Conservation (phyloP, 306 rosid genomes). For the Astragalus membranaceus region DNA sequence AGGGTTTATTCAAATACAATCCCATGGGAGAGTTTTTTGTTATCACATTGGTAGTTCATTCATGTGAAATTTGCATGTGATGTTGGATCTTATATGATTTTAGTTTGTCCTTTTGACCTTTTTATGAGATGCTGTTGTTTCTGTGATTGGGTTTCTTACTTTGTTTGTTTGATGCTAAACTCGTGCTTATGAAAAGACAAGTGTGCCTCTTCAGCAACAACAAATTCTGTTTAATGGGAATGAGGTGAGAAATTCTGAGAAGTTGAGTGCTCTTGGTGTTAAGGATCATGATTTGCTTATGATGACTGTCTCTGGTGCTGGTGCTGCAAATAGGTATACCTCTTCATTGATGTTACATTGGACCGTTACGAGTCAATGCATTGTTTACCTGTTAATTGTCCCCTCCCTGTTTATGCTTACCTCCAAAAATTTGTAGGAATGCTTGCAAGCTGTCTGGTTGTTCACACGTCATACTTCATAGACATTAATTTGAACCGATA, state of each 20-base stretch:
- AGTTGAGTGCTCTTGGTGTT: constrained; percentile 73
- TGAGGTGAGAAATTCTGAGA: constrained; percentile 66
- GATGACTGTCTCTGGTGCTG: constrained; percentile 52
- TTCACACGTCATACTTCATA: background rate
- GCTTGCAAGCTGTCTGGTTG: background rate
- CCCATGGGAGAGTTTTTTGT: background rate
- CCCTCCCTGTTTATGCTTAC: background rate
- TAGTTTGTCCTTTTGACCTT: background rate
- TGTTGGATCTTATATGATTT: constrained; percentile 13
- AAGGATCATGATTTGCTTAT: constrained; percentile 86
- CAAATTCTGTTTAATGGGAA: constrained; percentile 79
- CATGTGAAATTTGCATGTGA: background rate
- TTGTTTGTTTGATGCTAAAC: constrained; percentile 23
- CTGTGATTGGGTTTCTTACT: constrained; percentile 21
- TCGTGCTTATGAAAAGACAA: constrained; percentile 46
- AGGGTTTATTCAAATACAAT: too few species aligned
- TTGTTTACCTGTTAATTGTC: background rate
- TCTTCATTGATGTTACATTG: background rate
- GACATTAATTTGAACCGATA: background rate
- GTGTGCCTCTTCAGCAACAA: constrained; percentile 76
- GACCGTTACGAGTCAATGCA: background rate
- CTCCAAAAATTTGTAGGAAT: background rate
- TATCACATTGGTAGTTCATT: background rate
- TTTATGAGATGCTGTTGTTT: background rate
- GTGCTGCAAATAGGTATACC: constrained; percentile 41